Conservation (phyloP, 192 early-diverging fungal genomes). For the Diversispora eburnea region DNA sequence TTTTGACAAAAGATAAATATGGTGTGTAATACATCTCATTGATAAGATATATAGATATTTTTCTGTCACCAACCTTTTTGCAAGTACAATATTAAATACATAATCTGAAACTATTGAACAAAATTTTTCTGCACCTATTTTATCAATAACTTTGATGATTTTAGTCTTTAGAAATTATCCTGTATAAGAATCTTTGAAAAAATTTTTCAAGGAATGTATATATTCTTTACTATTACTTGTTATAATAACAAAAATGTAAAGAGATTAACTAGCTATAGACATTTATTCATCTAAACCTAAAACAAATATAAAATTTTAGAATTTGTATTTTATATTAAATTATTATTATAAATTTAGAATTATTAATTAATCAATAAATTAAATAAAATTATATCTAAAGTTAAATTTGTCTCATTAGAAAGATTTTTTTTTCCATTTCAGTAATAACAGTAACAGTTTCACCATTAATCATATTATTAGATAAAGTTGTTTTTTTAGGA, state of each 20-base stretch:
- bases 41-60: slow-evolving; percentile 3
- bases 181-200: not conserved
- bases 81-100: not conserved
- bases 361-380: too few species aligned
- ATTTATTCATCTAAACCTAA: too few species aligned
- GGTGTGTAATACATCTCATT: slow-evolving; percentile 8
- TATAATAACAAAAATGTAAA: not conserved
- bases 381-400: too few species aligned
- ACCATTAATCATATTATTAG: too few species aligned
- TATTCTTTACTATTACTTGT: not conserved
- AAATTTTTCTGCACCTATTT: not conserved
- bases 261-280: too few species aligned
- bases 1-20: not conserved
- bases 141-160: not conserved
- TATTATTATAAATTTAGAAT: too few species aligned
- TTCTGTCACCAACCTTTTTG: not conserved
- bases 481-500: too few species aligned
- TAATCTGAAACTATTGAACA: not conserved
- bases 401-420: too few species aligned
- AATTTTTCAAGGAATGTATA: not conserved
- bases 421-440: too few species aligned
- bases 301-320: too few species aligned
- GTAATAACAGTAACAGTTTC: too few species aligned
- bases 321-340: too few species aligned
- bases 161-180: not conserved